Evolutionary conservation across 306 rosid species (phyloP), one percentile per base, ranked within the genome.

Genomic region (Nissolia schottii): DNA sequence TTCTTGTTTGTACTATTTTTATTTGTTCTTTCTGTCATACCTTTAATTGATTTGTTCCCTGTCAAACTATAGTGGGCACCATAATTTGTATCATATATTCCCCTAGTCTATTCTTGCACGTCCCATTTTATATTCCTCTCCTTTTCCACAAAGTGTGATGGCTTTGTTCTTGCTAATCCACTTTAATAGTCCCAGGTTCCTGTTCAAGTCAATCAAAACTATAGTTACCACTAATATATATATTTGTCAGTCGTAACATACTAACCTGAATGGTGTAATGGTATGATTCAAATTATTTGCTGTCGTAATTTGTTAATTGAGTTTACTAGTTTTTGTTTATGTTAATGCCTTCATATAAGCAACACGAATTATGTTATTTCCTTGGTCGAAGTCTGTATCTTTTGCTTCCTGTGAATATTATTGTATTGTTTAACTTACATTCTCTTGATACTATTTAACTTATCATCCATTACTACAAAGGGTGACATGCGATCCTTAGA

Each of bases 401-500:
- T 31, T 38, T 24, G 59, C 32, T 22, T 66, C 40, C 32, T 64
- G 27, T 3, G 0, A 28, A 53, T 50, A 49, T 59, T 53, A 31
- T 18, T 34, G 48, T 57, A n/a, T n/a, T n/a, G n/a, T n/a, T 46
- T 62, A 54, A 82, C 73, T 49, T 27, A 45, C 59, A 23, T 38
- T 85, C 48, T 53, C 66, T 58, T 55, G 14, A 38, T 66, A 49
- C 48, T n/a, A 58, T 73, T 66, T 67, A 23, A 78, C 53, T 23
- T 23, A 38, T 76, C 27, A 57, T 83, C 18, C 69, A 53, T 66
- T 76, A 55, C 54, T 68, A 69, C 75, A 43, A 76, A 95, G 99
- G 99, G 97, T 20, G 99, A 95, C 86, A 82, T 95, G 87, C 96
- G 89, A 70, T 91, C 97, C 74, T 85, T 95, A 53, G 99, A 95